phyloP scores from a whole-genome alignment of 768 basidiomycete genomes.

The Naganishia friedmannii region DNA sequence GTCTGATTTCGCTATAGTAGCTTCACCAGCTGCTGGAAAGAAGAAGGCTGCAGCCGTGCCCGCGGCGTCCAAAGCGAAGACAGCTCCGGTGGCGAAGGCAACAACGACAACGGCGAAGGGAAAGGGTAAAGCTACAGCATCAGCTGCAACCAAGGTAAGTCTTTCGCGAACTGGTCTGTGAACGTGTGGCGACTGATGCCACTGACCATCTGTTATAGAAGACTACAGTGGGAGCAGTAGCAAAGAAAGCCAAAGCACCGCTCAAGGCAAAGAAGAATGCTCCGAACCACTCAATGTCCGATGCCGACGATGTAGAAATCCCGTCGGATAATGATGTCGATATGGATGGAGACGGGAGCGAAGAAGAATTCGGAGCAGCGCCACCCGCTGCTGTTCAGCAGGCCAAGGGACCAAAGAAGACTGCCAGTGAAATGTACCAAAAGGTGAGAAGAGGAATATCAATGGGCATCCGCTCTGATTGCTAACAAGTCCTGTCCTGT shows the following conservation, averaged over 20 bases:
- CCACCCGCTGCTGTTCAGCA: constrained; percentile 48
- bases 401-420: constrained; percentile 59
- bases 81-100: constrained; percentile 53
- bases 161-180: constrained; percentile 4
- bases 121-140: constrained; percentile 53
- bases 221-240: constrained; percentile 31
- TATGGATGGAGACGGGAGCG: constrained; percentile 55
- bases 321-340: constrained; percentile 52
- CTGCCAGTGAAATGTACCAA: constrained; percentile 82
- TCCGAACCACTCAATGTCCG: constrained; percentile 46
- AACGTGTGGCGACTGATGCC: constrained; percentile 3
- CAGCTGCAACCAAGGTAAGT: constrained; percentile 42
- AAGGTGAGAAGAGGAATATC: constrained; percentile 60
- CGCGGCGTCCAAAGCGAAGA: constrained; percentile 1
- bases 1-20: constrained; percentile 24
- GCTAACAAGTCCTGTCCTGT: not conserved
- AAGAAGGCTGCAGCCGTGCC: constrained; percentile 44
- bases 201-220: not conserved
- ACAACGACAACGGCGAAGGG: constrained; percentile 55
- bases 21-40: constrained; percentile 15
- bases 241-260: constrained; percentile 62
- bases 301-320: constrained; percentile 35
- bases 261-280: constrained; percentile 55
- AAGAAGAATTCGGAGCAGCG: constrained; percentile 53
- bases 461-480: constrained; percentile 26